Evolutionary conservation across 306 rosid species (phyloP).

Genomic region (Neltuma alba): DNA sequence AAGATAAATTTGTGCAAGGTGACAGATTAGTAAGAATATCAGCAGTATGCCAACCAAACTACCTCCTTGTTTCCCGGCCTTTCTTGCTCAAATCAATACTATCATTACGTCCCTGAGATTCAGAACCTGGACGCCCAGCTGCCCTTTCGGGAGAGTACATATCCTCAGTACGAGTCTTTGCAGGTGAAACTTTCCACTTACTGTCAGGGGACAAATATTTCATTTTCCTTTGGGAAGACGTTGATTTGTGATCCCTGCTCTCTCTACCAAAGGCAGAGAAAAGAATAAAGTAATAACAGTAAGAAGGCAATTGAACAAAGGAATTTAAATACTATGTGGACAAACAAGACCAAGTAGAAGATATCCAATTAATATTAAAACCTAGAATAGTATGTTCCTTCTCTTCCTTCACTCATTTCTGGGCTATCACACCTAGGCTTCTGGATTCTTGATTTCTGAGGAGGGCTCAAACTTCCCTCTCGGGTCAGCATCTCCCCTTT

Average conservation of each 20-base stretch:
- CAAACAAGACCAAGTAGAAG: conserved; percentile 13
- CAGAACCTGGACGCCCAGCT: conserved; percentile 37
- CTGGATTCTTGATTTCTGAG: conserved; percentile 53
- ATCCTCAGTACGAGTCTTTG: conserved; percentile 45
- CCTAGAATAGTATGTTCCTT: conserved; percentile 52
- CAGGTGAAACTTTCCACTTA: conserved; percentile 50
- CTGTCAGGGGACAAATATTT: conserved; percentile 44
- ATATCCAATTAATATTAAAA: conserved; percentile 25
- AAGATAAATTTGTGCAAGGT: conserved; percentile 35
- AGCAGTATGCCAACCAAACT: conserved; percentile 33
- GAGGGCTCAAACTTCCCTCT: conserved; percentile 56
- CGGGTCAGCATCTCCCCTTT: conserved; percentile 45
- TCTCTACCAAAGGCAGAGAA: conserved; percentile 44
- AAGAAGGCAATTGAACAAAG: conserved; percentile 19
- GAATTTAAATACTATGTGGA: neutral
- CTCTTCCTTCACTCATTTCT: conserved; percentile 53
- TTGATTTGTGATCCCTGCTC: conserved; percentile 45
- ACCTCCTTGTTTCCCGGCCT: conserved; percentile 55
- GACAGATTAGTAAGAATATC: conserved; percentile 19
- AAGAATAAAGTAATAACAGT: conserved; percentile 1
- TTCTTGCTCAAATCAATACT: conserved; percentile 43
- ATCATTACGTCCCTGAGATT: conserved; percentile 38
- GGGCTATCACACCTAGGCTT: conserved; percentile 49
- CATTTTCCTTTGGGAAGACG: conserved; percentile 49
- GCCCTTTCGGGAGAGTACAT: conserved; percentile 54